Conservation (phyloP, 768 basidiomycete genomes). For the Myochromella boudieri region DNA sequence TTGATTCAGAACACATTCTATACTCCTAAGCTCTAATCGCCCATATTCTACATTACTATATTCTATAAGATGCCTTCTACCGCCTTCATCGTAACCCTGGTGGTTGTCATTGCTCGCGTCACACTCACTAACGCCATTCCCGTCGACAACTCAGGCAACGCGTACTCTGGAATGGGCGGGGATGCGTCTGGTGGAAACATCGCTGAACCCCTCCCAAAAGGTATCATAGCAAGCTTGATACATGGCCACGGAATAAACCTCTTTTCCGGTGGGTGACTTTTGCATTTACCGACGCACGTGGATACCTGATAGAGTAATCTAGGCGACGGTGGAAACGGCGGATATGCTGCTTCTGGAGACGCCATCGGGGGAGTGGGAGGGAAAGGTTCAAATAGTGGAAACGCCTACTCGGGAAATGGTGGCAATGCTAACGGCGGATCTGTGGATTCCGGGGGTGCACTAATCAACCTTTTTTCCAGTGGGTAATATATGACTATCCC, state of each 20-base stretch:
- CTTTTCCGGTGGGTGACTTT: conserved; percentile 30
- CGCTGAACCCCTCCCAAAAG: conserved; percentile 10
- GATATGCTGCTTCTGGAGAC: conserved; percentile 31
- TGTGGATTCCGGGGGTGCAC: conserved; percentile 20
- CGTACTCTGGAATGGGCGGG: conserved; percentile 33
- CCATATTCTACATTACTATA: conserved; percentile 16
- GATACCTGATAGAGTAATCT: too few species aligned
- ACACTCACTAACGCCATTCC: conserved; percentile 25
- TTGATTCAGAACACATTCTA: conserved; percentile 18
- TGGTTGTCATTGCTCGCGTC: conserved; percentile 20
- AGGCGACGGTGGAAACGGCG: conserved; percentile 33
- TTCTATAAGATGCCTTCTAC: conserved; percentile 23
- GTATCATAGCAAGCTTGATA: too few species aligned
- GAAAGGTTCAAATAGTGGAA: conserved; percentile 17
- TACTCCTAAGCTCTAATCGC: conserved; percentile 14
- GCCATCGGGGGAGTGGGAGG: conserved; percentile 13
- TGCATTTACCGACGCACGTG: too few species aligned
- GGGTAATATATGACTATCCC: conserved; percentile 9
- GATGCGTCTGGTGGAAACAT: conserved; percentile 32
- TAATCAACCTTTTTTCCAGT: conserved; percentile 35
- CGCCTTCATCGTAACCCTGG: conserved; percentile 23
- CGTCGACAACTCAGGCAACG: conserved; percentile 28
- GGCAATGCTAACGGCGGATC: conserved; percentile 35
- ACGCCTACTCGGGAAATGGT: conserved; percentile 28
- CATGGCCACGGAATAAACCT: conserved; percentile 15